Base-by-base conservation (phyloP, 2,329 filamentous ascomycete species). In the Leptographium lundbergii region DNA sequence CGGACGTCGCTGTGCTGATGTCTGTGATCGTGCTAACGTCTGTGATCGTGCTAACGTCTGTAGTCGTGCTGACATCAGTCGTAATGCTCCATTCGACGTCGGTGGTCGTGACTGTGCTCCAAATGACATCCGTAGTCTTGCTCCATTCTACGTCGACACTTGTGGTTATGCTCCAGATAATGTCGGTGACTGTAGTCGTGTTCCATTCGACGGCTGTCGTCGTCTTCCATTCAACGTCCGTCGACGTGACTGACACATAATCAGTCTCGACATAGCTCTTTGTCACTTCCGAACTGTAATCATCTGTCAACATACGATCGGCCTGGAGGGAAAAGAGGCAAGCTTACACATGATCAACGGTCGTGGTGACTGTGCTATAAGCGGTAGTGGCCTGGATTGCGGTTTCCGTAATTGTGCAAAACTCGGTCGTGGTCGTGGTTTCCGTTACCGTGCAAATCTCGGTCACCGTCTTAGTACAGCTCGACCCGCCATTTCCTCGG, bases 391-490 rank as follows among this genome's bases (percentile, higher is more conserved):
- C 25, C 14, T 22, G 6, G 32, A 19, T 39, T 4, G 10, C 36
- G 24, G 54, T 55, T 34, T 55, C 54, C 34, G 34, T 45, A 5
- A 27, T 39, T 6, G 54, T 56, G 52, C 53, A 55, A 6, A 54
- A 14, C 14, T 54, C 52, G 9, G 52, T 54, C 29, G 51, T 53
- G 52, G 52, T 54, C 25, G 24, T 19, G 27, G 17, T 39, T 19
- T 54, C 52, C 7, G 32, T 54, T 4, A 34, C 27, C n/a, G 62
- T 65, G 36, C 39, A 59, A 39, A 19, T 39, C 25, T 55, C 57
- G 3, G 57, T 59, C 22, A 50, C 39, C 0, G 56, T 53, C 4
- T n/a, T 53, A 10, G 27, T 34, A n/a, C 51, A 53, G 19, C 27
- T 36, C 27, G 22, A 10, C 22, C 22, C 13, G 9, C 14, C 14